Base-by-base conservation (phyloP, 2,329 filamentous ascomycete species). In the Berkeleyomyces rouxiae region DNA sequence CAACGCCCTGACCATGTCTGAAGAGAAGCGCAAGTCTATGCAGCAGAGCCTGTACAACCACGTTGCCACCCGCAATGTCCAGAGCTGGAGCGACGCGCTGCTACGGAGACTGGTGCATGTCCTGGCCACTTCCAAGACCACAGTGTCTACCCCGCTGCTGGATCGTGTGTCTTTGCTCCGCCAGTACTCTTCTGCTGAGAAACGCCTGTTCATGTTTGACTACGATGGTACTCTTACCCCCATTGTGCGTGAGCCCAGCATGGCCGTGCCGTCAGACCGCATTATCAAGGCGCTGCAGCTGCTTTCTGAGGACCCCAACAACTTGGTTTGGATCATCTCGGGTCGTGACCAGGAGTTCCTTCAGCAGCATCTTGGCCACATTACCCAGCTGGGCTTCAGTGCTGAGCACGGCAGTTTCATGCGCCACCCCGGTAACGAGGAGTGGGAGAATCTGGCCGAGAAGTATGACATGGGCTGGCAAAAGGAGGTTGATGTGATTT, bases 321-420 rank as follows among this genome's bases (percentile, higher is more conserved):
- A 97, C 69, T 81, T 84, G 1, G 90, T 99, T n/a, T 99, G 93
- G 93, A 95, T 99, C 71, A 96, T 99, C 70, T 95, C 89, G 61
- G 93, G 93, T 9, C 85, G 93, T 67, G 92, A 97, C 69, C 90
- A 96, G 70, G 86, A 86, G 6, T 99, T 99, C 74, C 75, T 99
- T 64, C 84, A 87, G 67, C 86, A 95, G 67, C 91, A 92, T 76
- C 84, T 97, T 72, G 93, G 92, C n/a, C 87, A 95, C 73, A 95
- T 97, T 67, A 73, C 83, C 1, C 84, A 88, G 70, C 78, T 99
- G 10, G 93, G 93, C n/a, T 86, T 99, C 70, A 95, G 90, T 68
- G 93, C 93, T 1, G 93, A 99, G 75, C 93, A 99, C 70, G 93
- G 93, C 61, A 96, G 90, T 70, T 99, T 97, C 72, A 90, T 97